These are phyloP conservation scores for Quercus wislizeni DNA, from an alignment of 306 rosid genomes.

Conservation along the genomic window DNA sequence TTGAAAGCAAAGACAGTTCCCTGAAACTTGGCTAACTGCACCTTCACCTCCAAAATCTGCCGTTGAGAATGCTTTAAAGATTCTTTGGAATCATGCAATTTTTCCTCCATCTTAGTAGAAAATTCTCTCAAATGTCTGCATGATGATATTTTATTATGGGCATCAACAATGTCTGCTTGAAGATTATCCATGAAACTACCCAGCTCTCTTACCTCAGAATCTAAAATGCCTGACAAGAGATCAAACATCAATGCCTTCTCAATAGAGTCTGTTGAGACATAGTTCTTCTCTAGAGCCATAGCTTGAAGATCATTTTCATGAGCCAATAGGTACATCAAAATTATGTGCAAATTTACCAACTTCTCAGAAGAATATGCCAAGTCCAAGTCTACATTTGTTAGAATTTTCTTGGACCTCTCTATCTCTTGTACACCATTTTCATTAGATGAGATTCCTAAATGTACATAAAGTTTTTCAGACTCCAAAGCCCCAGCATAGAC, in stretches of 20 bases:
- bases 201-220: conserved; percentile 87
- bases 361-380: conserved; percentile 83
- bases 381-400: conserved; percentile 69
- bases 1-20: conserved; percentile 52
- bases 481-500: conserved; percentile 28
- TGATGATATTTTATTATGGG: conserved; percentile 61
- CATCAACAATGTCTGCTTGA: conserved; percentile 60
- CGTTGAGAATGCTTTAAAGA: conserved; percentile 63
- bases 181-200: conserved; percentile 69
- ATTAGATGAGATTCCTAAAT: conserved; percentile 35
- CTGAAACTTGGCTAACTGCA: conserved; percentile 75
- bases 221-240: conserved; percentile 70
- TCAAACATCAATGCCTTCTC: conserved; percentile 65
- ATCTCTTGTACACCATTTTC: conserved; percentile 46
- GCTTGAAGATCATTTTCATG: conserved; percentile 77
- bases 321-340: conserved; percentile 56
- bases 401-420: conserved; percentile 52
- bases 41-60: conserved; percentile 70
- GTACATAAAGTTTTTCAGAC: conserved; percentile 30
- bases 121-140: conserved; percentile 68
- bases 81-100: conserved; percentile 67
- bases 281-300: conserved; percentile 37
- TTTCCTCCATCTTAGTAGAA: conserved; percentile 51
- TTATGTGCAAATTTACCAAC: conserved; percentile 69
- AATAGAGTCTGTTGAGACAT: conserved; percentile 37